Percentiles rank a stretch among this genome's conserved stretches.
Evolutionary conservation across 1,139 yeast species (phyloP).

Genomic region (Yamadazyma diddensiae): DNA sequence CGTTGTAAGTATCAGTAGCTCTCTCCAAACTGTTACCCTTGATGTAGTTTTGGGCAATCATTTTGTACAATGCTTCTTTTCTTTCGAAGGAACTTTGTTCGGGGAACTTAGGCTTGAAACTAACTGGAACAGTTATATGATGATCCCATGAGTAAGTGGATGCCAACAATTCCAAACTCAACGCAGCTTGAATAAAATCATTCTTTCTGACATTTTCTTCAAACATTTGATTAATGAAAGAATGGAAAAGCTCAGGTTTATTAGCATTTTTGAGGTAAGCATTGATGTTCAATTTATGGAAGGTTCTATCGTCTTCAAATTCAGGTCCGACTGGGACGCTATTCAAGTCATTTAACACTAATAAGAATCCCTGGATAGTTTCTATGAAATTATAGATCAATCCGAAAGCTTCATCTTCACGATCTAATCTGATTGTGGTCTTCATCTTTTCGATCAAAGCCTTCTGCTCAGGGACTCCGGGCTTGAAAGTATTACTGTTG

Average conservation of each 20-base stretch:
- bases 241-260: constrained; percentile 76
- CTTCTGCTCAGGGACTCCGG: constrained; percentile 53
- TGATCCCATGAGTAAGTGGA: constrained; percentile 77
- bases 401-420: constrained; percentile 64
- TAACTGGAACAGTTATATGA: constrained; percentile 52
- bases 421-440: constrained; percentile 52
- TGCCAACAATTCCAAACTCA: constrained; percentile 75
- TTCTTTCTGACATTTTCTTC: constrained; percentile 59
- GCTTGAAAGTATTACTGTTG: constrained; percentile 54
- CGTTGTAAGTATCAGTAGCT: constrained; percentile 76
- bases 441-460: constrained; percentile 52
- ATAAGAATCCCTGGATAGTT: constrained; percentile 61
- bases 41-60: constrained; percentile 69
- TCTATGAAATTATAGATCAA: constrained; percentile 53
- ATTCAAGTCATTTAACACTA: constrained; percentile 63
- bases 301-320: constrained; percentile 83
- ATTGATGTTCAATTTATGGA: constrained; percentile 73
- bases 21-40: constrained; percentile 74
- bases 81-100: constrained; percentile 79
- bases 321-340: constrained; percentile 80
- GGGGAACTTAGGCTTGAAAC: constrained; percentile 70
- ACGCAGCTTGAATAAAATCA: constrained; percentile 79
- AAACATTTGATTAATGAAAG: constrained; percentile 73
- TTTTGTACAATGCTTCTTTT: constrained; percentile 68
- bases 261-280: constrained; percentile 76